Base-by-base conservation (phyloP, 2,329 filamentous ascomycete genomes). In the Hypoxylon sp. region DNA sequence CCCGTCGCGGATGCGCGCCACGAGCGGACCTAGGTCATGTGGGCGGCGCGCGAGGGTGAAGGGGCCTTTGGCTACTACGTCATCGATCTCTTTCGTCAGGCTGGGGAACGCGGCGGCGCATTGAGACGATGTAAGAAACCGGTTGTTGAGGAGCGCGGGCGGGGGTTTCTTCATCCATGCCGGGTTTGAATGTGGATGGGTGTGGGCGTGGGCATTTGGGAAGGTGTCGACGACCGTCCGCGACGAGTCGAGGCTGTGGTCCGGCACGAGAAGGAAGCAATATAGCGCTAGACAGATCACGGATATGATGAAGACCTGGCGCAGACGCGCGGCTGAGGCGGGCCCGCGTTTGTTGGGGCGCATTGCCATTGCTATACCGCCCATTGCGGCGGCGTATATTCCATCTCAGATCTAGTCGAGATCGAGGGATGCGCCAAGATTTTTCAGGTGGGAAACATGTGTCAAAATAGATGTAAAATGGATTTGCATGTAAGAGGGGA, bases 51-150 rank as follows among this genome's bases (percentile, higher is more conserved):
- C 52, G 13, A 86, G 76, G 3, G 73, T 73, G 72, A 86, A 86
- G 3, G 81, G 78, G 0, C 84, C 84, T 59, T 81, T 74, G 22
- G 80, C 77, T 1, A 85, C 81, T 6, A 78, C 80, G 53, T 81
- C 74, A 39, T 85, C 83, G 63, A 87, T 80, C 61, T 86, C 81
- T 42, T 79, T 78, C 0, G 80, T 83, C 17, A 87, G 76, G 2
- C 80, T 81, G 0, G 85, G 85, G 67, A 87, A 87, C 1, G 75
- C 72, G 42, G 73, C 72, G 6, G 73, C 69, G 74, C 85, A 87
- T 71, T 86, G 79, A 22, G 78, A 70, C 26, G 81, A 77, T 11
- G 78, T 81, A 51, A 87, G 78, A 48, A 77, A 80, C 19, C 81
- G 78, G 64, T 80, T 80, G 60, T 78, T 75, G 29, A 80, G 71